Conservation (phyloP, 139 green algal species). For the Tetratostichococcus sp. region DNA sequence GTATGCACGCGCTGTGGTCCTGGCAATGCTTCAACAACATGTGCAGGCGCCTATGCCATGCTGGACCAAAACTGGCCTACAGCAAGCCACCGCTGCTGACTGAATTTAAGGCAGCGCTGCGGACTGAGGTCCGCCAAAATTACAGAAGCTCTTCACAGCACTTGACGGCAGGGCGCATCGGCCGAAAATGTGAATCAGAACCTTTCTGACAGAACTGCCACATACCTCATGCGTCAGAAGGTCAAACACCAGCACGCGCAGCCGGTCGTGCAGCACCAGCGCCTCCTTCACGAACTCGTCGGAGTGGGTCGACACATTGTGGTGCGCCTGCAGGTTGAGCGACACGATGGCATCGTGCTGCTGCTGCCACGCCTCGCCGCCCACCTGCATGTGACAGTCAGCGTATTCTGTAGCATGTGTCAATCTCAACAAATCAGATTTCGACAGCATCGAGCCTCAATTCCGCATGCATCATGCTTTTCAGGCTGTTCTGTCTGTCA, state of each 20-base stretch:
- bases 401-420: neutral
- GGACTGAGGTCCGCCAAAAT: neutral
- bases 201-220: too few species aligned
- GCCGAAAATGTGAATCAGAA: neutral
- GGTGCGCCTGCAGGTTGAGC: constrained; percentile 77
- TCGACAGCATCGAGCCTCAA: neutral
- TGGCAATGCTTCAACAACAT: neutral
- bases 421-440: neutral
- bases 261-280: constrained; percentile 66
- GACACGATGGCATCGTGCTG: constrained; percentile 56
- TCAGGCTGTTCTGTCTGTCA: neutral
- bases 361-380: constrained; percentile 43
- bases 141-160: neutral
- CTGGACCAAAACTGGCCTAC: too few species aligned
- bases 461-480: neutral
- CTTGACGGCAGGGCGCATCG: neutral
- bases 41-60: too few species aligned
- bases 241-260: constrained; percentile 64
- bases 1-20: neutral
- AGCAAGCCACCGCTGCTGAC: too few species aligned
- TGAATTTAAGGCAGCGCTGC: too few species aligned
- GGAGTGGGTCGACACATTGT: constrained; percentile 64
- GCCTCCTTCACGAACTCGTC: constrained; percentile 86
- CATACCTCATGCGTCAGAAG: constrained; percentile 69
- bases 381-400: constrained; percentile 34